Evolutionary conservation across 1,284 basidiomycete genomes (phyloP).

Genomic region (Trametes hirsuta): DNA sequence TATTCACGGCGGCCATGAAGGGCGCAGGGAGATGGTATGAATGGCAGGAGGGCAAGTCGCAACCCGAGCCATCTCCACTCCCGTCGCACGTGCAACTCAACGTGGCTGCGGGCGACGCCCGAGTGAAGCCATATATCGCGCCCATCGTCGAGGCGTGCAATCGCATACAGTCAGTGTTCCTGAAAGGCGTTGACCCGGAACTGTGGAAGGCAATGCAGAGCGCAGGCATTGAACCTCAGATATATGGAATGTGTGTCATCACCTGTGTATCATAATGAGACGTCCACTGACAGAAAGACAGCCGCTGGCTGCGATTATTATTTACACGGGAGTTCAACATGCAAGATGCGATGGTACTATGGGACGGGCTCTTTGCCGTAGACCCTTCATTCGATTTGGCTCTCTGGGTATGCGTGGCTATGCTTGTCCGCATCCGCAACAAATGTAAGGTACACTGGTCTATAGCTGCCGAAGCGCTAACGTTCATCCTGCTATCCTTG

Average conservation of each 20-base stretch:
- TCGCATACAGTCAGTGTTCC: conserved; percentile 71
- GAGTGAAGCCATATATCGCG: conserved; percentile 65
- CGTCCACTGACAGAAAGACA: conserved; percentile 1
- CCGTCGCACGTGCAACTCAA: conserved; percentile 50
- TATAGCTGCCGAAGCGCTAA: neutral
- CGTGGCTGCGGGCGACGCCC: conserved; percentile 47
- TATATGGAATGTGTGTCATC: conserved; percentile 84
- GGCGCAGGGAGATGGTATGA: conserved; percentile 85
- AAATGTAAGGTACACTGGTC: conserved; percentile 55
- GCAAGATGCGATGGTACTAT: conserved; percentile 76
- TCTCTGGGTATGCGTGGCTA: conserved; percentile 86
- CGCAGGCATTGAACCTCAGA: conserved; percentile 88
- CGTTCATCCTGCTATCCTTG: conserved; percentile 1
- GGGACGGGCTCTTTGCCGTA: conserved; percentile 91
- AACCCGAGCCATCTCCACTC: conserved; percentile 40
- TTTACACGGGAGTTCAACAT: conserved; percentile 89
- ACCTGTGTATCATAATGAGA: neutral
- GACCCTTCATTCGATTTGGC: conserved; percentile 75
- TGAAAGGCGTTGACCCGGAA: conserved; percentile 82
- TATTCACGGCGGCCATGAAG: conserved; percentile 82
- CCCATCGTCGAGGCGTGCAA: conserved; percentile 86
- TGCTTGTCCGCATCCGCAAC: conserved; percentile 91
- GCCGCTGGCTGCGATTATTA: conserved; percentile 88
- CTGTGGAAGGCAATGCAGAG: conserved; percentile 77
- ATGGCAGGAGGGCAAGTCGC: conserved; percentile 66